Conservation (phyloP, 139 green algal species). For the Raphidocelis subcapitata region DNA sequence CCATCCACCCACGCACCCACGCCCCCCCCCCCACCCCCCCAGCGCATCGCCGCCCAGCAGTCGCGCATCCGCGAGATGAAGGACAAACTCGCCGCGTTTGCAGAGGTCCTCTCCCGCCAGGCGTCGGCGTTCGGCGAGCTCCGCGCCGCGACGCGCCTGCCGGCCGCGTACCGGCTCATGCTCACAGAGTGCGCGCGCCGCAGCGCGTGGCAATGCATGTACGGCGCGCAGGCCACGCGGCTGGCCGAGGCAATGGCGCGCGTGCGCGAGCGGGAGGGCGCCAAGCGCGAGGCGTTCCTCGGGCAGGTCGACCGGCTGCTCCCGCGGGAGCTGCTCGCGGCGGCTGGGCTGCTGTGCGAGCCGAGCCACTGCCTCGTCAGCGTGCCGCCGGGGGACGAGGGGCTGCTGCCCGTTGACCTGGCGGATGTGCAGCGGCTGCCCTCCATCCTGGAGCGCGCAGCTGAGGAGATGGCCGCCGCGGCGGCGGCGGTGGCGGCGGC, state of each 20-base stretch:
- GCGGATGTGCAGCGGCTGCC: constrained; percentile 52
- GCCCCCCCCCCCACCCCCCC: constrained; percentile 33
- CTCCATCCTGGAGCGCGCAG: constrained; percentile 14
- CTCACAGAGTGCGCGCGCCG: constrained; percentile 83
- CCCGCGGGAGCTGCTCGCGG: constrained; percentile 57
- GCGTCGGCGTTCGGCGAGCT: constrained; percentile 71
- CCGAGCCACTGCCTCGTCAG: constrained; percentile 65
- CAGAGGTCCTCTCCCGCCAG: constrained; percentile 63
- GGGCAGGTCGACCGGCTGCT: constrained; percentile 51
- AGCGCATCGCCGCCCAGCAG: constrained; percentile 71
- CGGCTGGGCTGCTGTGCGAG: constrained; percentile 63
- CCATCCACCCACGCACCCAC: too few relatives aligned
- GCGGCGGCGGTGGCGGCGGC: not conserved
- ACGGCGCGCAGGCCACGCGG: constrained; percentile 62
- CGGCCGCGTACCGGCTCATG: constrained; percentile 74
- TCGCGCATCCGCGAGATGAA: constrained; percentile 83
- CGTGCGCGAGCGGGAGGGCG: constrained; percentile 68
- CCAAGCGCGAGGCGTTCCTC: constrained; percentile 57
- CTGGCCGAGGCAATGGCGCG: constrained; percentile 77
- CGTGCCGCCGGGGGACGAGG: constrained; percentile 40
- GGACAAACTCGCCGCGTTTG: constrained; percentile 74
- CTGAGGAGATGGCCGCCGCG: constrained; percentile 5
- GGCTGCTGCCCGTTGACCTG: constrained; percentile 45
- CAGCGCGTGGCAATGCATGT: constrained; percentile 42
- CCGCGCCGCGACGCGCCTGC: constrained; percentile 32